Evolutionary conservation across 768 basidiomycete genomes (phyloP), one percentile per base, ranked within the genome.

Genomic region (Naematelia encephala): DNA sequence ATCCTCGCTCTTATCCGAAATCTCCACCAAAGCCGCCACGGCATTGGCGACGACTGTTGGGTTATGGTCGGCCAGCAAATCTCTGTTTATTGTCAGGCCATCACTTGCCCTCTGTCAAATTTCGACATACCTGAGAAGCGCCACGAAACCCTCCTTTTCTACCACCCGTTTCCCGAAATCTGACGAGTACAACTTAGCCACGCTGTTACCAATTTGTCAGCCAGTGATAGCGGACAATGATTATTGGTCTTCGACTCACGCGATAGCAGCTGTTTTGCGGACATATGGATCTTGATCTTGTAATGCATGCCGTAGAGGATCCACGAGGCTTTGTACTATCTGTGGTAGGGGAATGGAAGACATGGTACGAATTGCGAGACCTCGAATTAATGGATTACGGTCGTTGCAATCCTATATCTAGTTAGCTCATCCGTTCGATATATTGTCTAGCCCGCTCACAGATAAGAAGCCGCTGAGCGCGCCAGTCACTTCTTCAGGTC

Each of bases 21-120:
- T 94, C 78, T 99, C 96, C n/a, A 90, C 88, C 52, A 99, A 81
- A 2, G 92, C 90, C 12, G 94, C 96, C 5, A 98, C 92, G 4
- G 94, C 92, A 70, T 98, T 98, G 3, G 96, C 88, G 2, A 99
- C 90, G 1, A 99, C 96, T 11, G 93, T 98, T 1, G 96, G 92
- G 77, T 99, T 99, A 59, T 82, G 77, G 77, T 99, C 96, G 46
- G 92, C 82, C 80, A 99, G 85, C 54, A 98, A 83, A 70, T 97
- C 93, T 50, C 74, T 76, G 43, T 3, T 13, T 19, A 5, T 12
- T 22, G 27, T 34, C 22, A 29, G 16, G 54, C 34, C 29, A 21
- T 11, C 10, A 39, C 1, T 48, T 13, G n/a, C n/a, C n/a, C n/a
- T n/a, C n/a, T n/a, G 14, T 48, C n/a, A 45, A 43, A 23, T 21